Conservation (phyloP, 192 early-diverging fungal species). For the Oehlia diaphana region DNA sequence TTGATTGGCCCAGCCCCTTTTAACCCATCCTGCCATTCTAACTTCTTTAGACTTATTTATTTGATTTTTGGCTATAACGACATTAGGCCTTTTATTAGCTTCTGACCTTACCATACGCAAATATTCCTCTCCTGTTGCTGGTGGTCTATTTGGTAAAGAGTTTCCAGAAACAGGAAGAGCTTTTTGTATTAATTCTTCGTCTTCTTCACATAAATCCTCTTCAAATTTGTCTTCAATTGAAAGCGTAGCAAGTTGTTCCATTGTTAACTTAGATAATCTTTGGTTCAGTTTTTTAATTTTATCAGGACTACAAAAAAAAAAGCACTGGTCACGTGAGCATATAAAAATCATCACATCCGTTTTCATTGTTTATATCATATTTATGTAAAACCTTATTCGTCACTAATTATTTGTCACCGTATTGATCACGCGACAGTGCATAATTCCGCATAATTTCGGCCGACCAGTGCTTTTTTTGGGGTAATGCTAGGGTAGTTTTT, state of each 20-base stretch:
- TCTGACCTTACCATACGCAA: constrained; percentile 22
- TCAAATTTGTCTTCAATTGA: not conserved
- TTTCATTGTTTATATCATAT: too few species aligned
- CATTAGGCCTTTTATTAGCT: constrained; percentile 19
- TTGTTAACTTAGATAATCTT: not conserved
- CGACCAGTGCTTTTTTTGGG: too few species aligned
- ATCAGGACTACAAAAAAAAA: too few species aligned
- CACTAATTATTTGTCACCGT: too few species aligned
- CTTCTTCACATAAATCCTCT: not conserved
- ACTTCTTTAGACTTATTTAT: not conserved
- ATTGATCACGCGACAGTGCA: too few species aligned
- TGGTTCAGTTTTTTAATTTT: too few species aligned
- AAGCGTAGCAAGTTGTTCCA: not conserved
- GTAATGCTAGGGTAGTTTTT: too few species aligned
- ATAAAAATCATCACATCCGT: too few species aligned
- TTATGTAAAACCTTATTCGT: too few species aligned
- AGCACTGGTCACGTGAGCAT: too few species aligned
- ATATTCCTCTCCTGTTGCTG: constrained; percentile 27
- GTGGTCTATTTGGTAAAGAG: constrained; percentile 2
- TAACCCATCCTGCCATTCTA: constrained; percentile 22
- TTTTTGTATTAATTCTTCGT: not conserved
- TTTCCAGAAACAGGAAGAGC: not conserved
- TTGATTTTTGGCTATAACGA: not conserved
- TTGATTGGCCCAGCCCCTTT: constrained; percentile 22
- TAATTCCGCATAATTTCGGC: too few species aligned